These are phyloP conservation scores for Neonectria coccinea DNA, from an alignment of 2,329 filamentous ascomycete species.

Conservation along the genomic window DNA sequence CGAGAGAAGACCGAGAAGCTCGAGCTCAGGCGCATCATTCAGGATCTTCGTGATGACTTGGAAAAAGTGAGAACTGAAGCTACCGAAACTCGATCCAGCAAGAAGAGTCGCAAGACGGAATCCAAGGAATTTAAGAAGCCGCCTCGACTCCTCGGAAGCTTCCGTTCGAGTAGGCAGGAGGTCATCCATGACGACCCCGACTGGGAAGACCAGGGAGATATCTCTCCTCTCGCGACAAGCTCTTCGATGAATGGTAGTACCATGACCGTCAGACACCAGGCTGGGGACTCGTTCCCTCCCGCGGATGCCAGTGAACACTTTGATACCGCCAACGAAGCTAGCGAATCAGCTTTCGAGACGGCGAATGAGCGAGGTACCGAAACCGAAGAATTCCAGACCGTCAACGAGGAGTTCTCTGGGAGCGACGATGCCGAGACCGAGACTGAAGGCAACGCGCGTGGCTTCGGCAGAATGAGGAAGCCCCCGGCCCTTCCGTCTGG, in stretches of 20 bases:
- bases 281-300: slow-evolving; percentile 30
- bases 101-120: slow-evolving; percentile 72
- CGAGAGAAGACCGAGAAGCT: slow-evolving; percentile 99
- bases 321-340: slow-evolving; percentile 84
- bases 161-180: slow-evolving; percentile 80
- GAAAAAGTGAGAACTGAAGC: slow-evolving; percentile 74
- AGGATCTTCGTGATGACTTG: slow-evolving; percentile 93
- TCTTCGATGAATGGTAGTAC: slow-evolving; percentile 39
- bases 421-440: slow-evolving; percentile 90
- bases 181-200: slow-evolving; percentile 83
- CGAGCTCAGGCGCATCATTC: slow-evolving; percentile 92
- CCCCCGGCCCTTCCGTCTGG: slow-evolving; percentile 56
- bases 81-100: slow-evolving; percentile 59
- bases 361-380: slow-evolving; percentile 86
- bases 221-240: slow-evolving; percentile 41
- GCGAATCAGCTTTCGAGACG: slow-evolving; percentile 73
- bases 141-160: slow-evolving; percentile 79
- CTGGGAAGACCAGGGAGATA: slow-evolving; percentile 83
- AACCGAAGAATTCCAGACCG: slow-evolving; percentile 95
- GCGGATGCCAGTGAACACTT: slow-evolving; percentile 75
- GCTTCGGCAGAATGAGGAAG: slow-evolving; percentile 56
- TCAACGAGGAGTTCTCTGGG: slow-evolving; percentile 81
- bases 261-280: slow-evolving; percentile 34
- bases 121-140: slow-evolving; percentile 83
- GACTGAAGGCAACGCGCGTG: slow-evolving; percentile 74